phyloP scores from a whole-genome alignment of 306 rosid genomes.

The Rubus idaeus region DNA sequence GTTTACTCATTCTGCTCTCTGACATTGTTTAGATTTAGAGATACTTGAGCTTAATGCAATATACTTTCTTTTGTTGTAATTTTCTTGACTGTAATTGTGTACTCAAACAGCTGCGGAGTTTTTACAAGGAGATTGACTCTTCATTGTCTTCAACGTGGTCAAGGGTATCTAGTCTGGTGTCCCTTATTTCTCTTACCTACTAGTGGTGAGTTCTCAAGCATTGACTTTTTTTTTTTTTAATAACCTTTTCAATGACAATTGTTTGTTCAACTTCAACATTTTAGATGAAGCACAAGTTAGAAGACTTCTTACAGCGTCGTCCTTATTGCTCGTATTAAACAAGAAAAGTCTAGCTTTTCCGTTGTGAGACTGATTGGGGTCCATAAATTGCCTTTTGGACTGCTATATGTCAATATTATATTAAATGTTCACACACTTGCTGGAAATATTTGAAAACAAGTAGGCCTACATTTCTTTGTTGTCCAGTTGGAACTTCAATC shows the following conservation, averaged over 20 bases:
- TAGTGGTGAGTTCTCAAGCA: conserved; percentile 1
- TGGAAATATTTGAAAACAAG: neutral
- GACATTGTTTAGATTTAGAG: neutral
- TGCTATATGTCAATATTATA: neutral
- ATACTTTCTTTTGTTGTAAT: neutral
- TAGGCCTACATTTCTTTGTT: neutral
- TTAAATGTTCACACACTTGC: neutral
- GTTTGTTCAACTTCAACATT: conserved; percentile 11
- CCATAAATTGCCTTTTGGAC: neutral
- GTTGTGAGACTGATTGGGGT: neutral
- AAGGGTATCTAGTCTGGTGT: neutral
- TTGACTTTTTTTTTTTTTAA: neutral
- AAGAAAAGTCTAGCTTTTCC: neutral
- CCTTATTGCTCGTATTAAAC: no score
- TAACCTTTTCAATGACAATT: neutral
- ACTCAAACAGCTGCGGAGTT: neutral
- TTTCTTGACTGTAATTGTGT: neutral
- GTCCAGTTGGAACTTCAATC: neutral
- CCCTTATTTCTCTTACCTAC: neutral
- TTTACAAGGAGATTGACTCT: neutral
- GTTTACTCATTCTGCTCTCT: conserved; percentile 2
- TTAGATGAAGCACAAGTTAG: neutral
- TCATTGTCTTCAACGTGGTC: conserved; percentile 2
- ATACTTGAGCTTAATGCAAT: neutral
- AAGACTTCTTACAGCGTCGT: neutral